Conservation (phyloP, 164 flowering plant genomes). For the Hamamelis virginiana region DNA sequence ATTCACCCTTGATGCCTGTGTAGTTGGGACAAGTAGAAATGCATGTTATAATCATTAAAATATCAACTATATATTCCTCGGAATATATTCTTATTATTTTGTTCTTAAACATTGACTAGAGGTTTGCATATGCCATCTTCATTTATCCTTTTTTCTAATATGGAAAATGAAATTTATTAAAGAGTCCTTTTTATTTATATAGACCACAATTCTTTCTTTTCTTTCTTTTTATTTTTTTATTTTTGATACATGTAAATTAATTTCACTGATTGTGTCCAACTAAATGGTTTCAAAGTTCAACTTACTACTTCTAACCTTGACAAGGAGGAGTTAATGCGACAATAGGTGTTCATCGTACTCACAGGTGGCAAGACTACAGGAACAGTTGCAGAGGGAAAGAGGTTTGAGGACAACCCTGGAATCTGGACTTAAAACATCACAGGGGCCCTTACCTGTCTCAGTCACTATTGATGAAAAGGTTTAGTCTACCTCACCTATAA, state of each 20-base stretch:
- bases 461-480: conserved; percentile 66
- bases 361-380: conserved; percentile 77
- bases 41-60: not conserved
- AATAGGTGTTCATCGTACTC: not conserved
- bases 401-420: conserved; percentile 64
- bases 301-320: not conserved
- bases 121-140: no score
- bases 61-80: no score
- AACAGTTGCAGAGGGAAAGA: conserved; percentile 72
- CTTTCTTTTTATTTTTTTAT: no score
- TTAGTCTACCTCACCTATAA: conserved; percentile 15
- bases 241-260: not conserved
- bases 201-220: no score
- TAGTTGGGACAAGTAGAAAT: not conserved
- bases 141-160: no score
- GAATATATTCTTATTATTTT: not conserved
- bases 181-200: no score
- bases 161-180: no score
- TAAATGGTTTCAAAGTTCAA: conserved; percentile 1
- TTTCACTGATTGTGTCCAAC: not conserved
- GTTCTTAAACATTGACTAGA: not conserved
- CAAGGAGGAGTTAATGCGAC: not conserved
- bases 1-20: no score
- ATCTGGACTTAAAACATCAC: conserved; percentile 51
- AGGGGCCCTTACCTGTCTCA: conserved; percentile 29